Base-by-base conservation (phyloP, 805 yeast species). In the Cyberlindnera americana region DNA sequence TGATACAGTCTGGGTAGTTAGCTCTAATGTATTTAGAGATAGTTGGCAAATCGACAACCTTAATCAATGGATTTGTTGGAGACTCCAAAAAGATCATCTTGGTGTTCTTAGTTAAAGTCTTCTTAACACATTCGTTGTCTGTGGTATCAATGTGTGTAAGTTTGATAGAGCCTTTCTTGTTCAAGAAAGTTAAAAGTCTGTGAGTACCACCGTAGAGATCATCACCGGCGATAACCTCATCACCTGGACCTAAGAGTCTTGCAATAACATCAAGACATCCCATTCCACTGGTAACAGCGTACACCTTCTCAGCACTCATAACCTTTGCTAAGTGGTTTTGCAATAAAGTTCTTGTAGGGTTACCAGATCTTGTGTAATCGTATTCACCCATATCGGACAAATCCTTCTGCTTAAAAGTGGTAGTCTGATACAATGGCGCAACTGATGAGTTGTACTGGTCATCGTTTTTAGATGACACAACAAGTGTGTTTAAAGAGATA, bases 121-220 rank as follows among this genome's bases (percentile, higher is more conserved):
- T 65, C 53, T 68, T 72, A 48, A 90, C 78, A 35, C 74, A 64
- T 34, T 73, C 79, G 33, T 80, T 68, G 56, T 82, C 65, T 16
- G 96, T 83, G 19, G 96, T 89, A 60, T 90, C 96, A 41, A 81
- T 76, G 59, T 90, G 95, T 41, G 69, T 69, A 18, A 87, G 83
- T 19, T 71, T 72, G 41, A 88, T 69, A 47, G 78, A 81, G 16
- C 79, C 81, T 56, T 77, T 78, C 31, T 71, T 72, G 53, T 76
- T 68, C 53, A 87, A 64, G 56, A 80, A 86, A 11, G 87, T 83
- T 50, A 90, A 73, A 50, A 90, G 71, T 53, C 98, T 73, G 62
- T 90, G 85, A 24, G 95, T 83, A 24, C 98, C 98, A 38, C 98
- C 98, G 58, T 90, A 90, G 47, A 90, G 73, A 59, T 90, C 98